Base-by-base conservation (phyloP, 2,329 filamentous ascomycete species). In the Trichothecium roseum region DNA sequence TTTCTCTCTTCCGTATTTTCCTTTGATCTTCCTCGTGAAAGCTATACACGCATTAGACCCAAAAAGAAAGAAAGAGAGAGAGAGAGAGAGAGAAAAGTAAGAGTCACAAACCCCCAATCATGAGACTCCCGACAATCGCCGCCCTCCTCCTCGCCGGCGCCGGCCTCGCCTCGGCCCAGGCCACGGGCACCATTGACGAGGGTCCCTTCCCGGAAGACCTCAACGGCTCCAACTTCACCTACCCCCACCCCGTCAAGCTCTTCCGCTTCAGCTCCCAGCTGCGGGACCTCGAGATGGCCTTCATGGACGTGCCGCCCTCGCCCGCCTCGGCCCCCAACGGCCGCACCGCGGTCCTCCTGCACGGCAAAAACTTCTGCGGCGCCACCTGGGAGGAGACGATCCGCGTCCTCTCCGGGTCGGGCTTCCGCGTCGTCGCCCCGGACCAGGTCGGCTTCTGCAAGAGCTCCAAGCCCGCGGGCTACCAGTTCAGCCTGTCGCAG, bases 381-480 rank as follows among this genome's bases (percentile, higher is more conserved):
- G 55, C 65, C 16, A 74, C 69, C 7, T 74, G 69, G 69, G 56
- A 62, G 36, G 50, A 49, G 13, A 72, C 68, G 12, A 63, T 66
- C n/a, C 42, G 49, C 9, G 48, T 53, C 9, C 60, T 74, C 36
- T 45, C 56, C 4, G 41, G 44, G 3, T 48, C 46, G 18, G 69
- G 68, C 29, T 72, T 69, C 43, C 65, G 69, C 28, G 65, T 73
- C 35, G 62, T 74, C 34, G 53, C 68, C 3, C 66, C 68, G 0
- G 70, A 74, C 42, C 68, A 74, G 42, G 53, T 74, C 32, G 69
- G 70, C 39, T 74, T 71, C 53, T 74, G 69, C 62, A 73, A 73
- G 50, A 72, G 68, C 8, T 60, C 63, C 18, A 74, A 74, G 50
- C 65, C 68, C 0, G 45, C 47, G 2, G 45, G 46, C 10, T 74